These are phyloP conservation scores for Angophora floribunda DNA, from an alignment of 345 rosid species.

Conservation along the genomic window DNA sequence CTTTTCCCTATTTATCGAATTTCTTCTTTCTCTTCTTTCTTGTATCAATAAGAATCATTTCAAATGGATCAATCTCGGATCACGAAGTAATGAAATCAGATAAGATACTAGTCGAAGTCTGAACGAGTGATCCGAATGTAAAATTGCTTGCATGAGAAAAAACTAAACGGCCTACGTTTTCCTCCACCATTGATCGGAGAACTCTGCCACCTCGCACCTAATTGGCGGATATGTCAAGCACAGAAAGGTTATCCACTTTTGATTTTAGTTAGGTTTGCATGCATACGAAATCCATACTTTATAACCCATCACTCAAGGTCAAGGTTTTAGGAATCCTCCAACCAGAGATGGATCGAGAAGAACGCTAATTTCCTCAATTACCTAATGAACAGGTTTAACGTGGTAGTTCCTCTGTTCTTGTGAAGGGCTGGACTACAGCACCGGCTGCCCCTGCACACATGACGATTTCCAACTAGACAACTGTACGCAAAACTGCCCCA, in stretches of 20 bases:
- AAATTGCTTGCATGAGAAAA: background rate
- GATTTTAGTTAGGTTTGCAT: background rate
- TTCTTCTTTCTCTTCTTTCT: background rate
- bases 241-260: background rate
- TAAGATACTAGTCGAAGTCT: background rate
- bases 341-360: background rate
- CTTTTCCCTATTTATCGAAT: background rate
- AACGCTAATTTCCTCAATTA: background rate
- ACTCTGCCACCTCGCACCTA: background rate
- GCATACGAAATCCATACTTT: background rate
- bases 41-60: background rate
- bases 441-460: background rate
- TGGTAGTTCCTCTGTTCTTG: background rate
- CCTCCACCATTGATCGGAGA: rapidly evolving
- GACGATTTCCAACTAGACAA: background rate
- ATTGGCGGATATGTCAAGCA: background rate
- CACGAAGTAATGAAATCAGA: background rate
- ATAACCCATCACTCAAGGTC: background rate
- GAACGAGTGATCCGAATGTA: background rate
- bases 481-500: background rate
- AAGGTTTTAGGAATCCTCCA: background rate
- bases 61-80: background rate
- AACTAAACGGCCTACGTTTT: background rate
- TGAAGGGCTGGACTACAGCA: background rate
- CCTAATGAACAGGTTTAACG: background rate